phyloP scores from a whole-genome alignment of 108 stramenopile species.

The Aurantiochytrium sp. region DNA sequence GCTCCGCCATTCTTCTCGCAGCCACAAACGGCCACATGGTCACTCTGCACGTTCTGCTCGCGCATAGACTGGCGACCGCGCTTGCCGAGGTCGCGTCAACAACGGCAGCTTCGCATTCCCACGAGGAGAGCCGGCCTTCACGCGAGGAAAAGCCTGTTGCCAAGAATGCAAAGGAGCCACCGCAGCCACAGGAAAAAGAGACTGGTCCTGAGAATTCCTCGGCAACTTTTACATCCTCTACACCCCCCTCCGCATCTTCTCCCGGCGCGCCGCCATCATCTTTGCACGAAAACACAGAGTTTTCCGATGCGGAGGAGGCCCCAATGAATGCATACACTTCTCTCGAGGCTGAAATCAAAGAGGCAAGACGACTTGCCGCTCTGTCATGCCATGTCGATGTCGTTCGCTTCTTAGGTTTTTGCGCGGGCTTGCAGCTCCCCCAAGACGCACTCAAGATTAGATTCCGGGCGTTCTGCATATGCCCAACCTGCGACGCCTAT shows the following conservation, averaged over 20 bases:
- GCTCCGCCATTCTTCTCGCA: background rate
- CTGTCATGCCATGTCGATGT: background rate
- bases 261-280: too few relatives aligned
- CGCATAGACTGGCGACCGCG: background rate
- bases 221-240: too few relatives aligned
- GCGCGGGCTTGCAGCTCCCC: background rate
- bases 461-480: background rate
- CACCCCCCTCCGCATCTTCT: too few relatives aligned
- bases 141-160: too few relatives aligned
- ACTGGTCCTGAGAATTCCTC: too few relatives aligned
- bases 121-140: too few relatives aligned
- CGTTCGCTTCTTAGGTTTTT: background rate
- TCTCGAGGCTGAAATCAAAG: background rate
- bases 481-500: background rate
- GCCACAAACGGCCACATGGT: background rate
- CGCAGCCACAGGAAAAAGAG: too few relatives aligned
- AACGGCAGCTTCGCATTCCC: too few relatives aligned
- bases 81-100: too few relatives aligned
- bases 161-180: too few relatives aligned
- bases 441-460: background rate
- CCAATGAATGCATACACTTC: background rate
- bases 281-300: too few relatives aligned
- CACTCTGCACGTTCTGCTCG: background rate
- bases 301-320: too few relatives aligned
- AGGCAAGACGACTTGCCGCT: background rate